A percentile compares a stretch with the other conserved stretches of the same genome.
Conservation (phyloP, 257 asterid species). For the Capsicum chinense region DNA sequence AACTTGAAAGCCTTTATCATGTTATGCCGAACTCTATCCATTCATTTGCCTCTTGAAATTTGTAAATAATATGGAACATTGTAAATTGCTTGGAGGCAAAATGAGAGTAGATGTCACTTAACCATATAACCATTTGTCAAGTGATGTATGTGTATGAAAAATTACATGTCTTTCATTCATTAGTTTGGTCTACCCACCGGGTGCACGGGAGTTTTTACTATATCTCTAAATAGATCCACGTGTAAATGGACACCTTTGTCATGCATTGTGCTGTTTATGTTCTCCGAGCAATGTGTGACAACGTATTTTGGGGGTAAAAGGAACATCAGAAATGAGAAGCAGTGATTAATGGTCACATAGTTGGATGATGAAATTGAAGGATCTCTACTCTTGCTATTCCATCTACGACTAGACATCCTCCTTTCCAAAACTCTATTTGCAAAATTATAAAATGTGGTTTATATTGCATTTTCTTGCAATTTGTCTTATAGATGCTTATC, state of each 20-base stretch:
- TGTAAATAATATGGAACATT: neutral
- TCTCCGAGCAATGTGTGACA: neutral
- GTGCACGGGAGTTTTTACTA: neutral
- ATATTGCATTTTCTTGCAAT: neutral
- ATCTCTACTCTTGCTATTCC: neutral
- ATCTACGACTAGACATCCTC: neutral
- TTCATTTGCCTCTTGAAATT: neutral
- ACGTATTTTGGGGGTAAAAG: neutral
- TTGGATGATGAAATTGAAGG: conserved; percentile 5
- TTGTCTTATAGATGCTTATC: neutral
- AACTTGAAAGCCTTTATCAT: neutral
- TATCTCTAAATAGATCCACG: neutral
- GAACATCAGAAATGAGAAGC: neutral
- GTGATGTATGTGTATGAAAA: neutral
- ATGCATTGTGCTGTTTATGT: neutral
- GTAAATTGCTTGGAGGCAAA: neutral
- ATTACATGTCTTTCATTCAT: neutral
- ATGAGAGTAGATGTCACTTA: neutral
- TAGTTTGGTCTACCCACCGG: neutral
- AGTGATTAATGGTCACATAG: neutral
- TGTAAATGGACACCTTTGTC: neutral
- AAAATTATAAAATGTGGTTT: neutral
- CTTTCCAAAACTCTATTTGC: neutral
- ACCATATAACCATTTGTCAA: neutral
- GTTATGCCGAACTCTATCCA: neutral